Evolutionary conservation across 495 filamentous ascomycete species (phyloP).

Genomic region (Podospora conica): DNA sequence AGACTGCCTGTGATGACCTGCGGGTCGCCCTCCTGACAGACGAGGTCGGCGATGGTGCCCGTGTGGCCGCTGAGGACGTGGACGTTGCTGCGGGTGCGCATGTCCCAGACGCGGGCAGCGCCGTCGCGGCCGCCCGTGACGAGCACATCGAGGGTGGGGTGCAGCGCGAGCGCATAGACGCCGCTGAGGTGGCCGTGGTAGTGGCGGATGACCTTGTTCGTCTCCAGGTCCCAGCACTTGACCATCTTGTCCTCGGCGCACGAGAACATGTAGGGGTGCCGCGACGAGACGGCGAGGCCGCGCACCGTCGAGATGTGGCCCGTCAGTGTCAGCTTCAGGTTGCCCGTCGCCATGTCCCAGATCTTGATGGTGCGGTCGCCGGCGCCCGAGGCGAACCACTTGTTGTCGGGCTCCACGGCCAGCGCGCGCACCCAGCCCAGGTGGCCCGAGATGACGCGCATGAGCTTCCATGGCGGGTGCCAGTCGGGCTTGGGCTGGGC

Average conservation of each 20-base stretch:
- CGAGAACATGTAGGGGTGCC: slow-evolving; percentile 96
- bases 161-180: slow-evolving; percentile 85
- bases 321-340: slow-evolving; percentile 77
- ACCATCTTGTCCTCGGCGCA: slow-evolving; percentile 99
- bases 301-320: slow-evolving; percentile 97
- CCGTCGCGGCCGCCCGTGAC: slow-evolving; percentile 94
- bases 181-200: slow-evolving; percentile 97
- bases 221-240: slow-evolving; percentile 99
- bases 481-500: slow-evolving; percentile 79
- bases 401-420: slow-evolving; percentile 90
- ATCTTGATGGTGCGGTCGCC: slow-evolving; percentile 98
- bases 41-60: slow-evolving; percentile 78
- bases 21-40: slow-evolving; percentile 93
- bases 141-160: slow-evolving; percentile 90
- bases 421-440: slow-evolving; percentile 90
- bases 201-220: slow-evolving; percentile 96
- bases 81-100: slow-evolving; percentile 91
- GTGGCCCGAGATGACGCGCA: slow-evolving; percentile 95
- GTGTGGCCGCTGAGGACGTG: slow-evolving; percentile 90
- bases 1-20: slow-evolving; percentile 90
- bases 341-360: slow-evolving; percentile 89
- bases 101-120: slow-evolving; percentile 94
- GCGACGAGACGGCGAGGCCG: slow-evolving; percentile 83
- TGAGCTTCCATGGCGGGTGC: slow-evolving; percentile 98
- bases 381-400: slow-evolving; percentile 96